These are phyloP conservation scores for Naganishia kalamii DNA, from an alignment of 768 basidiomycete species.

Conservation along the genomic window DNA sequence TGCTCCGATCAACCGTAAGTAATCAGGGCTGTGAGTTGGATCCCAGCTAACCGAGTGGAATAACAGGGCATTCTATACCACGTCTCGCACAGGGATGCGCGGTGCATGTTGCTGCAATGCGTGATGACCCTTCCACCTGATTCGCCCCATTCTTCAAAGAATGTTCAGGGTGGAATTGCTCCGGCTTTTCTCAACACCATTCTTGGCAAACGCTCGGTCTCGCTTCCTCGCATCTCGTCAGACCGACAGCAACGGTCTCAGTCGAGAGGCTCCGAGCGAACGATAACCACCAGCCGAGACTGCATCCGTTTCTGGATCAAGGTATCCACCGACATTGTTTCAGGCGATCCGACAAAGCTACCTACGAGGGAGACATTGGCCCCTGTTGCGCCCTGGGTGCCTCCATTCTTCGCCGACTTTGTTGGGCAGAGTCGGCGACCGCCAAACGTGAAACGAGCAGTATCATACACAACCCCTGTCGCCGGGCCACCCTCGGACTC, in stretches of 20 bases:
- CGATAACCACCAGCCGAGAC: background rate
- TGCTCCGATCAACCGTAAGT: constrained; percentile 33
- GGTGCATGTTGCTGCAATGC: constrained; percentile 19
- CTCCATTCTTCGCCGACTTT: constrained; percentile 1
- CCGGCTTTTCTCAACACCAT: constrained; percentile 12
- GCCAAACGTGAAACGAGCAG: background rate
- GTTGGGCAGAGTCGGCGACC: background rate
- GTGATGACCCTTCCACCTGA: constrained; percentile 13
- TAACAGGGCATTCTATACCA: constrained; percentile 41
- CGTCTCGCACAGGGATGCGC: constrained; percentile 16
- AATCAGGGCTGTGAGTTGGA: background rate
- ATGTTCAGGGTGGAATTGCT: background rate
- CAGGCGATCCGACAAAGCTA: background rate
- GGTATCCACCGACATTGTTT: constrained; percentile 5
- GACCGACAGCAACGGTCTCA: background rate
- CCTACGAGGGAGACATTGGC: too few relatives aligned
- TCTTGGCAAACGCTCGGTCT: constrained; percentile 17
- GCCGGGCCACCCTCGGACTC: background rate
- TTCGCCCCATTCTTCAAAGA: constrained; percentile 14
- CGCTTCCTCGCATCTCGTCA: constrained; percentile 6
- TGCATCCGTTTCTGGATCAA: constrained; percentile 23
- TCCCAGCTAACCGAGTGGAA: background rate
- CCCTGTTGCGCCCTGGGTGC: too few relatives aligned
- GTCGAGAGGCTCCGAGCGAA: background rate
- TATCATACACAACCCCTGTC: background rate